Percentiles rank a stretch among this genome's conserved stretches.
Conservation (phyloP, 768 basidiomycete species). For the Rhodocollybia butyracea region DNA sequence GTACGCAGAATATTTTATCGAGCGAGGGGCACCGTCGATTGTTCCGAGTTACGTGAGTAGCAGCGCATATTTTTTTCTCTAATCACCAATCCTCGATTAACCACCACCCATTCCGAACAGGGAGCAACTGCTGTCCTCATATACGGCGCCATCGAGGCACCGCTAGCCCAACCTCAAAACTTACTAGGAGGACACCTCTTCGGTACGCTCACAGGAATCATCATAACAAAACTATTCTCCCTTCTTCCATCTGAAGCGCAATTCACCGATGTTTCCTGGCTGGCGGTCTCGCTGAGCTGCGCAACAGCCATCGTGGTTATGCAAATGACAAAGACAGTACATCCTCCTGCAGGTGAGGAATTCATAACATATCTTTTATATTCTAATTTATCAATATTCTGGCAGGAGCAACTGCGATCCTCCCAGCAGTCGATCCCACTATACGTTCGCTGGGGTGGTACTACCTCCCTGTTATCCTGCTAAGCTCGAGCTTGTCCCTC, state of each 20-base stretch:
- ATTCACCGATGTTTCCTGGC: conserved; percentile 46
- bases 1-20: conserved; percentile 44
- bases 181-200: conserved; percentile 51
- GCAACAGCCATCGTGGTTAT: conserved; percentile 38
- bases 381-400: neutral
- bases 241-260: conserved; percentile 39
- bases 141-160: conserved; percentile 50
- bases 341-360: conserved; percentile 39
- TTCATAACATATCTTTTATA: too few species aligned
- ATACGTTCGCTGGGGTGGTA: conserved; percentile 48
- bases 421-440: conserved; percentile 40
- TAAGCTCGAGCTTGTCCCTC: conserved; percentile 42
- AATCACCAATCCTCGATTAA: neutral
- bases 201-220: conserved; percentile 44
- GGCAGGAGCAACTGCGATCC: conserved; percentile 54
- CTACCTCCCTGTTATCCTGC: conserved; percentile 48
- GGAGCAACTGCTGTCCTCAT: conserved; percentile 54
- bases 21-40: conserved; percentile 42
- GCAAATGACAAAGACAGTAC: conserved; percentile 50
- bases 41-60: conserved; percentile 46
- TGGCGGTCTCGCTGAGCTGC: conserved; percentile 44
- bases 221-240: conserved; percentile 49
- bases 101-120: conserved; percentile 27
- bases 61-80: neutral
- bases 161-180: conserved; percentile 50